Base-by-base conservation (phyloP, 495 filamentous ascomycete species). In the Elaphomyces granulatus region DNA sequence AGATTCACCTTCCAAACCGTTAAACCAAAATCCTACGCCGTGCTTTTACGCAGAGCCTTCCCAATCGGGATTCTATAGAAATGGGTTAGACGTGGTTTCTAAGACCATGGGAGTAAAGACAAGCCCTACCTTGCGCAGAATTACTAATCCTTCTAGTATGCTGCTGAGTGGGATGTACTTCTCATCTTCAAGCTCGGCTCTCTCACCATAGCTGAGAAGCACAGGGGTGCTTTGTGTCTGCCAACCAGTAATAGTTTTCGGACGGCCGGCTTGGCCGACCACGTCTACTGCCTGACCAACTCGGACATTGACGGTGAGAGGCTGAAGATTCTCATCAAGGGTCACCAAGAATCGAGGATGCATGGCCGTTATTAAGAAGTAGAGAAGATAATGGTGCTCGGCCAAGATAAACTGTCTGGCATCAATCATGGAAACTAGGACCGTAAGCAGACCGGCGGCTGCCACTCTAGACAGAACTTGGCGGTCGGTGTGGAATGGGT, bases 211-310 rank as follows among this genome's bases (percentile, higher is more conserved):
- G 7, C 84, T 77, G 53, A 99, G 66, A 40, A 99, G 66, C 37
- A 99, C 90, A 2, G 90, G 90, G 15, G 90, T 96, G 64, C 83
- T 95, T 64, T 99, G 90, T 44, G 90, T 99, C 65, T 99, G 90
- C 90, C 90, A 99, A 30, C 90, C 90, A 12, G 90, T 99, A 48
- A 99, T 99, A 2, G 92, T 95, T 78, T 95, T 99, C 36, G 90
- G 90, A 46, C 87, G 71, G 43, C 90, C 90, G 1, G 92, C 90
- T 60, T 96, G 90, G 34, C 90, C 90, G 30, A 99, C 90, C 36
- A 96, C 87, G 60, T 99, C 90, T 21, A 99, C 90, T 34, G 90
- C 90, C 60, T 99, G 90, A 54, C 90, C 90, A 19, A 99, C 87
- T 16, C 90, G 79, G 10, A 99, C 90, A 51, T 94, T 96, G 49